phyloP scores from a whole-genome alignment of 1,139 yeast species.

The Debaryomyces psychrophilus region DNA sequence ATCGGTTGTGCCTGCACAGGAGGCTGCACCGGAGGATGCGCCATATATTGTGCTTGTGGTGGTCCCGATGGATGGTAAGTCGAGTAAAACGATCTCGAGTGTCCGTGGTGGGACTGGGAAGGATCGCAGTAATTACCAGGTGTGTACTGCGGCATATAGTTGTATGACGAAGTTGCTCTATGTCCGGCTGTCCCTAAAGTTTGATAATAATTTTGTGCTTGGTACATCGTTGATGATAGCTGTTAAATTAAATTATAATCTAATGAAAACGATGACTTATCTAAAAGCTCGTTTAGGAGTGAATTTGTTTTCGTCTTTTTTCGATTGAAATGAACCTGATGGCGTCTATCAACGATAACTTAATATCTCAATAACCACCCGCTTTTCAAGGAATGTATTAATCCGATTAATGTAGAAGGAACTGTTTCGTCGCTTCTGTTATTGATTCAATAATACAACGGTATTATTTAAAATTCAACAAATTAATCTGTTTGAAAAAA shows the following conservation, averaged over 20 bases:
- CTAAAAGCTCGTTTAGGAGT: conserved; percentile 40
- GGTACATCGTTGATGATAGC: conserved; percentile 20
- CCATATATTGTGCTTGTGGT: conserved; percentile 16
- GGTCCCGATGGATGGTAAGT: conserved; percentile 18
- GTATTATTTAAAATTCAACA: background rate
- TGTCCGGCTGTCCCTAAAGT: conserved; percentile 45
- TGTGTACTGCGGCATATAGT: conserved; percentile 27
- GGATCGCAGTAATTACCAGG: conserved; percentile 14
- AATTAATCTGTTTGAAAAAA: conserved; percentile 5
- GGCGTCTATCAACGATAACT: conserved; percentile 12
- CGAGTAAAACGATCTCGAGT: conserved; percentile 18
- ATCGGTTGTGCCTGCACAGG: conserved; percentile 19
- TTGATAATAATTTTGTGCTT: conserved; percentile 25
- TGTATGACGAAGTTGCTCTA: conserved; percentile 35
- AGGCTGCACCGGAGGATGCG: conserved; percentile 15
- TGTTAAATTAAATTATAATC: conserved; percentile 9
- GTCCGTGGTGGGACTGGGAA: conserved; percentile 13
- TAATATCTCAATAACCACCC: conserved; percentile 13
- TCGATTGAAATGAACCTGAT: background rate
- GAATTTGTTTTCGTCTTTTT: conserved; percentile 3
- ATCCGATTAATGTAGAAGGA: conserved; percentile 1
- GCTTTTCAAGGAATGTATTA: conserved; percentile 2
- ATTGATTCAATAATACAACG: conserved; percentile 6
- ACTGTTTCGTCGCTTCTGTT: conserved; percentile 1
- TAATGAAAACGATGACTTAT: conserved; percentile 39